Percentiles rank a stretch among this genome's conserved stretches.
Evolutionary conservation across 1,139 yeast genomes (phyloP).

Genomic region (Zygosaccharomyces sapae): DNA sequence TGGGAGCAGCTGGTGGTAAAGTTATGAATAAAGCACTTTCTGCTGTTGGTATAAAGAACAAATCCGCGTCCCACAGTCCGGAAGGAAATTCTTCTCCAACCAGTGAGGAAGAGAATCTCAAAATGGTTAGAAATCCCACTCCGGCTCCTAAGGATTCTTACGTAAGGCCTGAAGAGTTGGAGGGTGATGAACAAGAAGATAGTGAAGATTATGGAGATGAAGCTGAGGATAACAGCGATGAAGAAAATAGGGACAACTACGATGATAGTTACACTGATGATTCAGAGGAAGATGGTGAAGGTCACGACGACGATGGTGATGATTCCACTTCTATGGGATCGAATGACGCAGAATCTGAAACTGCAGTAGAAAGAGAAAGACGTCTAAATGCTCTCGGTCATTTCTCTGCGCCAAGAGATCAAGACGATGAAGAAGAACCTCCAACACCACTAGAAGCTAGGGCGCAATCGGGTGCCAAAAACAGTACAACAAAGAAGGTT

Average conservation of each 20-base stretch:
- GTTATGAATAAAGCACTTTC: constrained; percentile 42
- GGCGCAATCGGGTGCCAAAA: constrained; percentile 2
- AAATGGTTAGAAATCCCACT: constrained; percentile 26
- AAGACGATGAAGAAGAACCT: constrained; percentile 56
- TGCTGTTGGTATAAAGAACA: constrained; percentile 46
- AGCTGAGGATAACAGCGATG: constrained; percentile 13
- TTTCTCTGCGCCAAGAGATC: constrained; percentile 43
- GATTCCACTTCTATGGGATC: constrained; percentile 1
- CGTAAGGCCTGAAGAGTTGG: constrained; percentile 22
- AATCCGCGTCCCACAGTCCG: constrained; percentile 22
- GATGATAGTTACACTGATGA: constrained; percentile 11
- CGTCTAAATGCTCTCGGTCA: constrained; percentile 80
- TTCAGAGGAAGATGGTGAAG: constrained; percentile 8
- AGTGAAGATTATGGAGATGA: constrained; percentile 14
- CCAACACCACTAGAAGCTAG: constrained; percentile 12
- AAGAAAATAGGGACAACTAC: constrained; percentile 4
- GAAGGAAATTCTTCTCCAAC: constrained; percentile 15
- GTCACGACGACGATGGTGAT: constrained; percentile 1
- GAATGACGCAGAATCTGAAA: constrained; percentile 45
- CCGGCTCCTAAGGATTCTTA: constrained; percentile 25
- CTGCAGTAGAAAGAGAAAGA: constrained; percentile 67
- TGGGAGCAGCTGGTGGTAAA: constrained; percentile 15
- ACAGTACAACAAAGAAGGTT: constrained; percentile 13
- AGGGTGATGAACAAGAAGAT: constrained; percentile 25
- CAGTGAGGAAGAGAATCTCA: constrained; percentile 24